Conservation (phyloP, 306 rosid species). For the Elaeagnus macrophylla region DNA sequence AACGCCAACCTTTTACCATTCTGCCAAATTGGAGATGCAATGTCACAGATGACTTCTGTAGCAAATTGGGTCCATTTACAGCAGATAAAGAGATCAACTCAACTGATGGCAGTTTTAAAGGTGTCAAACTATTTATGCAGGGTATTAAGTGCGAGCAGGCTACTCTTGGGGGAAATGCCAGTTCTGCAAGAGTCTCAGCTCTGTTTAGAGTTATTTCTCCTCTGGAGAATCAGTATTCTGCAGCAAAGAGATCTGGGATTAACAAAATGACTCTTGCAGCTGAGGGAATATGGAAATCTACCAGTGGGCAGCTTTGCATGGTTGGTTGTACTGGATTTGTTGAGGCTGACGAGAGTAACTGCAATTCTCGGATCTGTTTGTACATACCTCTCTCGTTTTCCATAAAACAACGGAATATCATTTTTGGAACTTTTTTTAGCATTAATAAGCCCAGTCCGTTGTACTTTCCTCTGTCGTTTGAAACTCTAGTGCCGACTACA, state of each 20-base stretch:
- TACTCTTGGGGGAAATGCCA: conserved; percentile 15
- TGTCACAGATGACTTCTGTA: conserved; percentile 56
- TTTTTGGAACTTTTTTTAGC: conserved; percentile 62
- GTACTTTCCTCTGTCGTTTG: conserved; percentile 69
- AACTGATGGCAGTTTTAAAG: conserved; percentile 72
- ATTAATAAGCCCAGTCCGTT: conserved; percentile 25
- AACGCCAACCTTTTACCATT: conserved; percentile 49
- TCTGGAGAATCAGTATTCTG: conserved; percentile 47
- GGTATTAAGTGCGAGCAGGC: conserved; percentile 51
- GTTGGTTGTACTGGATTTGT: conserved; percentile 65
- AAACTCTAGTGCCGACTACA: conserved; percentile 49
- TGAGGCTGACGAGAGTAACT: conserved; percentile 38
- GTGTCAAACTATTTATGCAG: conserved; percentile 62
- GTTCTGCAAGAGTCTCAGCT: conserved; percentile 63
- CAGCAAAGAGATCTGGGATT: conserved; percentile 60
- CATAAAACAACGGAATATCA: conserved; percentile 58
- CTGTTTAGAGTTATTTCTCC: conserved; percentile 77
- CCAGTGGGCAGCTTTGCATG: conserved; percentile 96
- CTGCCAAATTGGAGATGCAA: conserved; percentile 85
- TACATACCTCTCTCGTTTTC: conserved; percentile 66
- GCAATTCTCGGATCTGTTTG: conserved; percentile 67
- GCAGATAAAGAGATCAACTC: conserved; percentile 47
- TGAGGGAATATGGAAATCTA: conserved; percentile 87
- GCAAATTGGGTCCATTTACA: conserved; percentile 69
- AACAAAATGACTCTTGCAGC: conserved; percentile 64